Evolutionary conservation across 179 eudicot species (phyloP), one percentile per base, ranked within the genome.

Genomic region (Monotropa hypopitys): DNA sequence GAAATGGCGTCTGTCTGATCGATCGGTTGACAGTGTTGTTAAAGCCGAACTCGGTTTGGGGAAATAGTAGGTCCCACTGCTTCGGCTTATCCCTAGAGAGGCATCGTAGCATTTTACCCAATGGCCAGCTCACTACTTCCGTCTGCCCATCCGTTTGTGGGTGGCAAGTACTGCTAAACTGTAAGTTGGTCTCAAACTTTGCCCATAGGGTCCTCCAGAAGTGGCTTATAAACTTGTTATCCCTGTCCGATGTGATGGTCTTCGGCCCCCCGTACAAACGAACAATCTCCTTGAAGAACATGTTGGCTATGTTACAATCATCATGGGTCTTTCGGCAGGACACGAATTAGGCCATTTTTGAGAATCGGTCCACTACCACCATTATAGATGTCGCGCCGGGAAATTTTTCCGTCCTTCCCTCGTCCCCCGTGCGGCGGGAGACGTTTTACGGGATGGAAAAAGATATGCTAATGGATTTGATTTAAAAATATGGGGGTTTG

Each of bases 261-360:
- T 61, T 26, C 1, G 67, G 67, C 7, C 26, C 35, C 28, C 67
- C 67, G 28, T 61, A 8, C 67, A 61, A 28, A 0, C 35, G 16
- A 12, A 61, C 16, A 11, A 61, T 26, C 11, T 26, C 38, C 28
- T 5, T 1, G 3, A 28, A 28, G 4, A 61, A 61, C 0, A 28
- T 12, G 15, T 11, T 26, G 0, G 67, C 67, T 5, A 56, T 38
- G 9, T 28, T 35, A 26, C 35, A 1, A 28, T 16, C 62, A 28
- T 61, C 30, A 26, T 35, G 28, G 9, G 67, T 61, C 62, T 61
- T 61, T 11, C 67, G 1, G 33, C 16, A 61, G 4, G 38, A 5
- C 7, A 28, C 54, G 16, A 73, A 81, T 13, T 81, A 78, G 5
- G 76, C 75, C 81, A 77, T 81, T 28, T 78, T 77, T 1, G 72